Evolutionary conservation across 176 grass and related monocot species (phyloP), one percentile per base, ranked within the genome.

Genomic region (Rhynchospora pubera): DNA sequence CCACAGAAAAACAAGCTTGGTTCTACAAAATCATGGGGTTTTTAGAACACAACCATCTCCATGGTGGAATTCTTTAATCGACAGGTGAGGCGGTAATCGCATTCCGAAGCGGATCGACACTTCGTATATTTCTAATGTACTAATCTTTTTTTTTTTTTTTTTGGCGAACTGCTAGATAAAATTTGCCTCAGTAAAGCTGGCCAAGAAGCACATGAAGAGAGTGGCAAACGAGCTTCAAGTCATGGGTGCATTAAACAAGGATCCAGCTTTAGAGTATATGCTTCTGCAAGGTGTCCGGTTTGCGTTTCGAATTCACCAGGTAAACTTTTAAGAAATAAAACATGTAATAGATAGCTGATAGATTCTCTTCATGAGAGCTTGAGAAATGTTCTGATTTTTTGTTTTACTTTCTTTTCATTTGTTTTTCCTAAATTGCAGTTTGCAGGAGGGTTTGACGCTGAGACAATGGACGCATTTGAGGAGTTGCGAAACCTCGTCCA

Each of bases 271-370:
- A 34, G 96, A 99, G 89, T 99, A 99, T 61, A 95, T 99, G 96
- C 82, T 99, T 30, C 92, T 99, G 83, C 96, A 99, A 88, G 96
- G 90, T 71, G 93, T 99, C 67, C 90, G 96, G 87, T 99, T 99
- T 87, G 91, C 93, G 53, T 99, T 99, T 90, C 91, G 96, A 85
- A 93, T 99, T 86, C 93, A 99, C 90, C 96, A 99, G 96, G 96
- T 99, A 91, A 83, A 65, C 24, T 18, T 84, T 6, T 53, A 7
- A 52, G 5, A 55, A 30, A 9, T 75, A 0, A 52, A 7, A 75
- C 24, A 14, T 5, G 5, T 26, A 6, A 11, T 55, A 6, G 48
- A 55, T 55, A 53, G 48, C 32, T 76, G 48, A 28, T 16, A 30
- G 12, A 39, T 39, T 76, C 45, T 75, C 48, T 55, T 12, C 71